Evolutionary conservation across 2,329 filamentous ascomycete genomes (phyloP).

Genomic region (Sordariomycetes sp.): DNA sequence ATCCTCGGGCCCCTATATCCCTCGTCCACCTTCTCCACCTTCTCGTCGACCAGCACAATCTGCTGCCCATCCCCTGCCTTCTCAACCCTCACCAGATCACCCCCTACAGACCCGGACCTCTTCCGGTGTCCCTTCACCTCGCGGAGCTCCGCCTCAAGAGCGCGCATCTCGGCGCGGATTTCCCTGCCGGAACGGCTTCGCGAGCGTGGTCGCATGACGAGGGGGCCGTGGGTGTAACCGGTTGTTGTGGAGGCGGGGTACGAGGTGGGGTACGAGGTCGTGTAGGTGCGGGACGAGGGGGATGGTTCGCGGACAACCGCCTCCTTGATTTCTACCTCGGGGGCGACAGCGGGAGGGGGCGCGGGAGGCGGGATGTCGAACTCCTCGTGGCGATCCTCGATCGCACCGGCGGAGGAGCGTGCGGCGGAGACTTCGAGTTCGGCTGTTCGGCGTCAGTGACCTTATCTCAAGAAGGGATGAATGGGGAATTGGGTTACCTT

Average conservation of each 20-base stretch:
- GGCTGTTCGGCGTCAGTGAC: slow-evolving; percentile 13
- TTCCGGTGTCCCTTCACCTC: slow-evolving; percentile 16
- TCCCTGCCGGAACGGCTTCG: slow-evolving; percentile 41
- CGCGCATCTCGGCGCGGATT: slow-evolving; percentile 58
- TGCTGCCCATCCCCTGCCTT: slow-evolving; percentile 41
- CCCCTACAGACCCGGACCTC: slow-evolving; percentile 19
- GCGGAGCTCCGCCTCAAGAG: slow-evolving; percentile 50
- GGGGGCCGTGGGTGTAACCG: slow-evolving; percentile 18
- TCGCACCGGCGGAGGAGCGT: slow-evolving; percentile 30
- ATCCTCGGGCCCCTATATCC: slow-evolving; percentile 50
- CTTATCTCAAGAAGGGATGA: background rate
- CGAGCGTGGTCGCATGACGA: slow-evolving; percentile 27
- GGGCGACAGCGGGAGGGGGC: slow-evolving; percentile 3
- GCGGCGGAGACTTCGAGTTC: slow-evolving; percentile 29
- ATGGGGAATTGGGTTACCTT: slow-evolving; percentile 26
- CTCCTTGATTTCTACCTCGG: slow-evolving; percentile 25
- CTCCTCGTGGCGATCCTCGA: slow-evolving; percentile 34
- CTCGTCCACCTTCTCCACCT: slow-evolving; percentile 40
- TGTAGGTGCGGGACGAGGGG: slow-evolving; percentile 23
- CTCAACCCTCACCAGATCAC: slow-evolving; percentile 42
- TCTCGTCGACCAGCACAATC: slow-evolving; percentile 49
- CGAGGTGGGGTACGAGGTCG: slow-evolving; percentile 10
- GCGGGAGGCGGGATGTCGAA: slow-evolving; percentile 18
- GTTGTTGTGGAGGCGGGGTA: slow-evolving; percentile 12
- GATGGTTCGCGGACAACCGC: slow-evolving; percentile 36